A percentile compares a stretch with the other conserved stretches of the same genome.
phyloP scores from a whole-genome alignment of 768 basidiomycete genomes.

The Trametes meyenii region DNA sequence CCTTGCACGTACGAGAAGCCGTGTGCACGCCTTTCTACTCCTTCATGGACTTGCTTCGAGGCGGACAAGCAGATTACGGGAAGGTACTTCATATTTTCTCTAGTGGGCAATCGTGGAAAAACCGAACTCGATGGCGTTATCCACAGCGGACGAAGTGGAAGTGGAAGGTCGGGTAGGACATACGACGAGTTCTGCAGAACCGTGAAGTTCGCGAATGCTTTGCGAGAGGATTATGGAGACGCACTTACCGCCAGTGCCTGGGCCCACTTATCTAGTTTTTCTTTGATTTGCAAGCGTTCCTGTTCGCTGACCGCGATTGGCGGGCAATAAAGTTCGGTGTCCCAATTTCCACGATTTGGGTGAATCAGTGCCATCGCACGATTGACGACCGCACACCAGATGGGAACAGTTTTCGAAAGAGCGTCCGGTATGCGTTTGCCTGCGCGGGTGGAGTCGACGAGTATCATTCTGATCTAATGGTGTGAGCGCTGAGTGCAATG shows the following conservation, averaged over 20 bases:
- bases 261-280: constrained; percentile 68
- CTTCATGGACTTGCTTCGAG: constrained; percentile 67
- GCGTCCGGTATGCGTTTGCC: constrained; percentile 96
- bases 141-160: constrained; percentile 86
- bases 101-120: constrained; percentile 45
- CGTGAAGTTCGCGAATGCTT: not conserved
- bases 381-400: constrained; percentile 94
- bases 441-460: constrained; percentile 91
- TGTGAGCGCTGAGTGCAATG: not conserved
- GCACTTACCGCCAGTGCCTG: constrained; percentile 60
- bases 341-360: constrained; percentile 44
- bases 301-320: constrained; percentile 66
- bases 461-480: constrained; percentile 55
- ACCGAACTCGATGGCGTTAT: constrained; percentile 71
- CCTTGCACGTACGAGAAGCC: constrained; percentile 92
- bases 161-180: constrained; percentile 54
- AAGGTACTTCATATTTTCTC: constrained; percentile 42
- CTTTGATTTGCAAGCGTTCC: constrained; percentile 82
- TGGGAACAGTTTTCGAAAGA: constrained; percentile 81
- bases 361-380: constrained; percentile 45
- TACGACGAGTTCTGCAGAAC: constrained; percentile 68
- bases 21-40: constrained; percentile 58
- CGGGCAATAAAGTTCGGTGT: constrained; percentile 67
- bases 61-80: constrained; percentile 89
- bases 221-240: not conserved